Base-by-base conservation (phyloP, 768 basidiomycete genomes). In the Russula griseocarnosa region DNA sequence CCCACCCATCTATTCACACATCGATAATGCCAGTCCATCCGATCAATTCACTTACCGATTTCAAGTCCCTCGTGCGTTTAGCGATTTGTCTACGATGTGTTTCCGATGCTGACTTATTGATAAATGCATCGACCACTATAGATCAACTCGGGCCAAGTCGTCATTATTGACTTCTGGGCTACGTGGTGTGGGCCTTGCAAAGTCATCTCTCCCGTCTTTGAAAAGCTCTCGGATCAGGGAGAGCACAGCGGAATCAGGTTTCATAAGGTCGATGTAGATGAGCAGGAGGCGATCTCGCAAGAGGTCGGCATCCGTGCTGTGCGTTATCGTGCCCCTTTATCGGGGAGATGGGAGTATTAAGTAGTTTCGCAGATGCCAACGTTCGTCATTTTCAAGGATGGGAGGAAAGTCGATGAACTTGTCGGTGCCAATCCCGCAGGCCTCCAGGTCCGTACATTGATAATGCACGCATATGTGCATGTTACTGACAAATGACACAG, bases 201-300 rank as follows among this genome's bases (percentile, higher is more conserved):
- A 61, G 66, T 78, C 46, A 88, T 90, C 74, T 81, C 82, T 22
- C 88, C 88, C 59, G 70, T 86, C 47, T 84, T 88, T 67, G 84
- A 87, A 72, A 76, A 79, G 66, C 70, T 86, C n/a, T 78, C 83
- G 3, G 67, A 75, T 0, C 3, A 10, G 5, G 42, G 3, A n/a
- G 49, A 70, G 13, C 67, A 68, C 58, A 65, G 73, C 3, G 75
- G 71, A 14, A 71, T 87, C 60, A 78, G 79, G 20, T 87, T 89
- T 73, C 88, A 86, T 79, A 88, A 87, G 71, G 84, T 91, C 61
- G 83, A 93, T 66, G 82, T 90, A 34, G 90, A 93, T 68, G 77
- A 76, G 42, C 81, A 81, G 58, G 63, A 70, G 5, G 78, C 80
- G 0, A 82, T 88, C 55, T 71, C 82, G 1, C 73, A 82, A 62